Evolutionary conservation across 2,329 filamentous ascomycete species (phyloP).

Genomic region (Fusarium keratoplasticum): DNA sequence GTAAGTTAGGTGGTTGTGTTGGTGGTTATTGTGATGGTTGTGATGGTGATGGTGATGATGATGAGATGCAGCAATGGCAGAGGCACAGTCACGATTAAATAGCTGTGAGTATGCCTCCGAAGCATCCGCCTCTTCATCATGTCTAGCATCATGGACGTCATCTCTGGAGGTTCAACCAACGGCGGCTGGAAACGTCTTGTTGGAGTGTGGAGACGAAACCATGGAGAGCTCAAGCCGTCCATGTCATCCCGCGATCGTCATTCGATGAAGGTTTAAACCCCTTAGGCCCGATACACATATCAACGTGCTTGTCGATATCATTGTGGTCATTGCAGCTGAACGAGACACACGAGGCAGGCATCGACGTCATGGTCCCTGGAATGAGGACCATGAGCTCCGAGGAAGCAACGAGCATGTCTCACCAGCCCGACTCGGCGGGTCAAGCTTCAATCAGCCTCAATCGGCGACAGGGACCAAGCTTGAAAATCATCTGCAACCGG

Average conservation of each 20-base stretch:
- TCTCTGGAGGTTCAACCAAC: slow-evolving; percentile 10
- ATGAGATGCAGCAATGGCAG: background rate
- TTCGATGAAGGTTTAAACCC: slow-evolving; percentile 14
- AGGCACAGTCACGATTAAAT: slow-evolving; percentile 24
- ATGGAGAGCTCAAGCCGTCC: slow-evolving; percentile 29
- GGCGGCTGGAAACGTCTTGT: background rate
- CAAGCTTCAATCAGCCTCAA: slow-evolving; percentile 4
- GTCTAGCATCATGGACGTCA: slow-evolving; percentile 31
- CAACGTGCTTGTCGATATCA: slow-evolving; percentile 4
- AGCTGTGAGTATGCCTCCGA: slow-evolving; percentile 6
- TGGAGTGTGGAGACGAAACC: background rate
- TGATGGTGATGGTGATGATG: background rate
- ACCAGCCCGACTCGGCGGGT: slow-evolving; percentile 14
- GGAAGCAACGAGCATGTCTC: slow-evolving; percentile 16
- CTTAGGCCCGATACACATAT: slow-evolving; percentile 10
- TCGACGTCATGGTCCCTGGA: slow-evolving; percentile 19
- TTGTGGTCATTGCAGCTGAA: slow-evolving; percentile 23
- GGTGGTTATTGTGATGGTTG: background rate
- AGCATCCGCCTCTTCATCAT: slow-evolving; percentile 19
- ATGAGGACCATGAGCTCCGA: slow-evolving; percentile 12
- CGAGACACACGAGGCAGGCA: background rate
- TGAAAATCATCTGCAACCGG: slow-evolving; percentile 20
- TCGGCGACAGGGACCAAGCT: background rate
- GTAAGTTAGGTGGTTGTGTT: background rate
- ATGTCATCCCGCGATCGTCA: slow-evolving; percentile 38